Base-by-base conservation (phyloP, 2,329 filamentous ascomycete species). In the Aspergillus quadricinctus region DNA sequence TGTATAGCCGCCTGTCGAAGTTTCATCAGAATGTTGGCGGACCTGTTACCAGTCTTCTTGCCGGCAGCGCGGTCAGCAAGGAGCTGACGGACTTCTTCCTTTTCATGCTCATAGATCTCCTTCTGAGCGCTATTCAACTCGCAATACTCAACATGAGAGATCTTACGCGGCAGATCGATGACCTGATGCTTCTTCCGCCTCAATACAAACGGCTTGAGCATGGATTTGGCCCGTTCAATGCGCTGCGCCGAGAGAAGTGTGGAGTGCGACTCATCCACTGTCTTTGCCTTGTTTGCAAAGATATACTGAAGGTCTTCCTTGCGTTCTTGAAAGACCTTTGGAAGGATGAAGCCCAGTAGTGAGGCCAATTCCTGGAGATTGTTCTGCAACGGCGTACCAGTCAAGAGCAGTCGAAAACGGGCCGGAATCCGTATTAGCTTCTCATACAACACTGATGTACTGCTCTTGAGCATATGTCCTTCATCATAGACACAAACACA, bases 121-220 rank as follows among this genome's bases (percentile, higher is more conserved):
- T 81, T 81, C 69, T 99, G 94, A 0, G 80, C 78, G 2, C 82
- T 77, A 29, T 88, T 89, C 78, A 97, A 85, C 4, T 89, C 84
- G 72, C 93, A 97, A 67, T 88, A 88, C 59, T 92, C 86, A 1
- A 97, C 87, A 3, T 85, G 84, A 57, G 86, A 85, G 10, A 83
- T 85, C 77, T 97, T 97, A 52, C 81, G 79, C 0, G 94, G 92
- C 61, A 99, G 81, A 67, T 94, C 88, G 48, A 97, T 81, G 8
- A 97, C 92, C 67, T 97, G 92, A 50, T 90, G 85, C 77, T 99
- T 99, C 76, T 94, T 93, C 7, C 94, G 85, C 60, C 96, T 90
- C 2, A 99, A 79, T 53, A 99, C 94, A 69, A 99, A 99, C 0
- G 94, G 94, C 25, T 92, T 91, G 67, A 99, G 85, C 79, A 99